A percentile compares a stretch with the other conserved stretches of the same genome.
Evolutionary conservation across 768 basidiomycete genomes (phyloP).

Genomic region (Tylopilus balloui): DNA sequence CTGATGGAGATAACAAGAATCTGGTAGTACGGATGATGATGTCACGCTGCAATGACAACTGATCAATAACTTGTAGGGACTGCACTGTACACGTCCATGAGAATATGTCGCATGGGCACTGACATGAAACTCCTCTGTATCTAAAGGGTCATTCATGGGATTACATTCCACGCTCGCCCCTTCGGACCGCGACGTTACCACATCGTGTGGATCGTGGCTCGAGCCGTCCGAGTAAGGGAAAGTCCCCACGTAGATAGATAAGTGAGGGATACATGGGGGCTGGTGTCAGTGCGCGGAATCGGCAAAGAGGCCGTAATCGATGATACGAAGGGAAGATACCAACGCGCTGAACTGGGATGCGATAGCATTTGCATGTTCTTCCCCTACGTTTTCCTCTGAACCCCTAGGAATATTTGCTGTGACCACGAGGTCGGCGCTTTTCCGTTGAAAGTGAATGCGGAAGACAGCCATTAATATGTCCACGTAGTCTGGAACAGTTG

Average conservation of each 20-base stretch:
- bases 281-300: conserved; percentile 13
- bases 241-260: neutral
- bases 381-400: conserved; percentile 25
- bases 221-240: neutral
- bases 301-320: conserved; percentile 66
- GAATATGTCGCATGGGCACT: neutral
- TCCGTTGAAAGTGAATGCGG: conserved; percentile 51
- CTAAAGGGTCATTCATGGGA: conserved; percentile 4
- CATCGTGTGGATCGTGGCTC: neutral
- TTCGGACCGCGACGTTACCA: neutral
- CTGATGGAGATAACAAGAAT: neutral
- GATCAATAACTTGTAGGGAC: neutral
- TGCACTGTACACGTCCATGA: conserved; percentile 1
- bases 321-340: conserved; percentile 56
- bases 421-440: conserved; percentile 76
- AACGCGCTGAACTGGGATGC: conserved; percentile 50
- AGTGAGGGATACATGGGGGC: neutral
- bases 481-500: conserved; percentile 56
- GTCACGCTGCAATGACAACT: neutral
- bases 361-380: conserved; percentile 29
- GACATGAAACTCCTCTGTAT: neutral
- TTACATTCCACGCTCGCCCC: neutral
- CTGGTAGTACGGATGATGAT: neutral
- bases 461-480: conserved; percentile 77
- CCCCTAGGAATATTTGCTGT: conserved; percentile 78